Conservation (phyloP, 2,329 filamentous ascomycete genomes). For the Fusarium odoratissimum region DNA sequence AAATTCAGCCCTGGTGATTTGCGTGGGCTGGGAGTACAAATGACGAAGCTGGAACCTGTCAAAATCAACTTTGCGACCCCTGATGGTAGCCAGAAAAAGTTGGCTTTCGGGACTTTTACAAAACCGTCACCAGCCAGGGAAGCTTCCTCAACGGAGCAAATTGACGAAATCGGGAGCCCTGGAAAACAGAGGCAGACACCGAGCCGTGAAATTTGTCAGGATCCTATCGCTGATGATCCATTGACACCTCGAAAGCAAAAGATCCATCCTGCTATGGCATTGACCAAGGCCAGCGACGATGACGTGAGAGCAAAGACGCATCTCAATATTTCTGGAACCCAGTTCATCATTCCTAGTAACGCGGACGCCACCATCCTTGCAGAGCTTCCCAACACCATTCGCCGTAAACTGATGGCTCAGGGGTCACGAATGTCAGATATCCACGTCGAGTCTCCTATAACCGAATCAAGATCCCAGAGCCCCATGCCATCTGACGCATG, state of each 20-base stretch:
- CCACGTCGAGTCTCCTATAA: constrained; percentile 47
- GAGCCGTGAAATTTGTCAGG: constrained; percentile 50
- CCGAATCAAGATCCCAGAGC: constrained; percentile 52
- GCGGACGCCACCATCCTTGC: constrained; percentile 84
- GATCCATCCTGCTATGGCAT: constrained; percentile 64
- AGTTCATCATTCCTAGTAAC: constrained; percentile 90
- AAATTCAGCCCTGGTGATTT: constrained; percentile 90
- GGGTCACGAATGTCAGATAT: constrained; percentile 46
- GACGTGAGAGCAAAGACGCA: constrained; percentile 71
- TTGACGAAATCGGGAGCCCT: constrained; percentile 61
- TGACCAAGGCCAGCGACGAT: constrained; percentile 60
- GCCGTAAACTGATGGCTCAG: constrained; percentile 77
- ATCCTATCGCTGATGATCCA: constrained; percentile 68
- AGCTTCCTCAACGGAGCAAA: constrained; percentile 57
- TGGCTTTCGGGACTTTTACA: constrained; percentile 75
- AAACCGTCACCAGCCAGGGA: constrained; percentile 55
- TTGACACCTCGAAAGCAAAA: constrained; percentile 65
- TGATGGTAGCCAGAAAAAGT: constrained; percentile 81
- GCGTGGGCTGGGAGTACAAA: constrained; percentile 90
- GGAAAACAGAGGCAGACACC: constrained; percentile 48
- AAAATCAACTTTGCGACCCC: constrained; percentile 67
- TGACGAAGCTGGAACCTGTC: constrained; percentile 89
- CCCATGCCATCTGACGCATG: constrained; percentile 58
- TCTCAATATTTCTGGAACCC: constrained; percentile 85
- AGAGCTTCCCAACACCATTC: constrained; percentile 86